A percentile compares a stretch with the other conserved stretches of the same genome.
These are phyloP conservation scores for Pezicula carpinea DNA, from an alignment of 2,329 filamentous ascomycete species.

Conservation along the genomic window DNA sequence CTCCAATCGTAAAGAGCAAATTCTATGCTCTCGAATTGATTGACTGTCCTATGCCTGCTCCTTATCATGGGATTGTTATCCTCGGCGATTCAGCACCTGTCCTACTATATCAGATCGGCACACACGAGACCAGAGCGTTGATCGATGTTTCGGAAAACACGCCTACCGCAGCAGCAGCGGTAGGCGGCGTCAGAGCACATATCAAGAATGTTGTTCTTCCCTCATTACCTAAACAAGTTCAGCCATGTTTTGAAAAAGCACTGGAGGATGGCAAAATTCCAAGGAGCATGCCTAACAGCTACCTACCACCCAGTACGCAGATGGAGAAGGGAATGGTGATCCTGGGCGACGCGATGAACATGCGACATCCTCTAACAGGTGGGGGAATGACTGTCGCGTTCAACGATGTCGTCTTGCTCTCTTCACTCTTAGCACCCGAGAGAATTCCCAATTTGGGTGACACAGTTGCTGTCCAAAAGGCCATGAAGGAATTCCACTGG, in stretches of 20 bases:
- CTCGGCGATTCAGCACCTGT: conserved; percentile 75
- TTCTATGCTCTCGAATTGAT: conserved; percentile 94
- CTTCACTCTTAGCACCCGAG: conserved; percentile 66
- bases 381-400: conserved; percentile 98
- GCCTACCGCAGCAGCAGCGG: conserved; percentile 65
- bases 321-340: conserved; percentile 72
- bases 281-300: conserved; percentile 89
- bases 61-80: conserved; percentile 80
- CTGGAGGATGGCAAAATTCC: conserved; percentile 75
- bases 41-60: conserved; percentile 73
- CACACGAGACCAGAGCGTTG: conserved; percentile 85
- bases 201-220: conserved; percentile 77
- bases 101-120: conserved; percentile 94
- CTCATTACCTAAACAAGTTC: conserved; percentile 65
- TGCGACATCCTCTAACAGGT: conserved; percentile 97
- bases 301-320: conserved; percentile 71
- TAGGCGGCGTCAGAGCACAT: conserved; percentile 82
- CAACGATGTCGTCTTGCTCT: conserved; percentile 80
- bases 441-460: conserved; percentile 66
- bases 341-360: conserved; percentile 94
- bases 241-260: conserved; percentile 69
- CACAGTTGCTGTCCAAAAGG: conserved; percentile 52
- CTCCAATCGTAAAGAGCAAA: conserved; percentile 71
- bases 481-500: conserved; percentile 80
- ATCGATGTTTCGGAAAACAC: conserved; percentile 80